A percentile compares a stretch with the other conserved stretches of the same genome.
phyloP scores from a whole-genome alignment of 2,329 filamentous ascomycete species.

The Periconia sp. region DNA sequence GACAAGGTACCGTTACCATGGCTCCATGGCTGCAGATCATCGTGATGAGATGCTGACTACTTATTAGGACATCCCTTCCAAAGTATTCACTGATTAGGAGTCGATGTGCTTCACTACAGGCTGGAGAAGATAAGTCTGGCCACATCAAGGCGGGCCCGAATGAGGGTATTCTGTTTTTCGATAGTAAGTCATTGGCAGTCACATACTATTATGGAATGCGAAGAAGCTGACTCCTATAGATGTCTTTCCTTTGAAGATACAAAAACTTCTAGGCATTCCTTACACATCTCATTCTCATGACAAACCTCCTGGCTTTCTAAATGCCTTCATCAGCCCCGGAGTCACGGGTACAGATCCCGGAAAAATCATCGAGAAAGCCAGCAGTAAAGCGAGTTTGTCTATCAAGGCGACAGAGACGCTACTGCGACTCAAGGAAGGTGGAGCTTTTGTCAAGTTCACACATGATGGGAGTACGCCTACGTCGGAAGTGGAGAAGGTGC shows the following conservation, averaged over 20 bases:
- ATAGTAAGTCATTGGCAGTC: conserved; percentile 64
- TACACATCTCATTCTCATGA: conserved; percentile 52
- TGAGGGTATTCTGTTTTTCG: conserved; percentile 87
- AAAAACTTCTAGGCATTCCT: conserved; percentile 64
- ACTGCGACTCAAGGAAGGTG: conserved; percentile 87
- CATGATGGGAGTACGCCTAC: conserved; percentile 56
- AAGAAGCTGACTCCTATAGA: conserved; percentile 56
- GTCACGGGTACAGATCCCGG: conserved; percentile 63
- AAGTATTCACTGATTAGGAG: conserved; percentile 13
- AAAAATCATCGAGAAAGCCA: conserved; percentile 62
- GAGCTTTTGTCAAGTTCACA: conserved; percentile 87
- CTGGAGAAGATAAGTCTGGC: conserved; percentile 72
- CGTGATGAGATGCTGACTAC: conserved; percentile 21
- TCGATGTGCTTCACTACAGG: conserved; percentile 46
- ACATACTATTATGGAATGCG: background rate
- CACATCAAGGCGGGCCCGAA: conserved; percentile 79
- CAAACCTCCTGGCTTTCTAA: conserved; percentile 57
- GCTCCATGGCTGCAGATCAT: conserved; percentile 30
- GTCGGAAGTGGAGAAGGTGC: conserved; percentile 64
- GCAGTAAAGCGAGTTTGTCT: conserved; percentile 63
- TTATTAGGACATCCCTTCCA: conserved; percentile 15
- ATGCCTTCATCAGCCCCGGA: conserved; percentile 58
- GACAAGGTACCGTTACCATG: conserved; percentile 28
- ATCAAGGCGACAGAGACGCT: conserved; percentile 81
- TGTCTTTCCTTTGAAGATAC: conserved; percentile 81